These are phyloP conservation scores for Allium cepa DNA, from an alignment of 106 monocot genomes.

Conservation along the genomic window DNA sequence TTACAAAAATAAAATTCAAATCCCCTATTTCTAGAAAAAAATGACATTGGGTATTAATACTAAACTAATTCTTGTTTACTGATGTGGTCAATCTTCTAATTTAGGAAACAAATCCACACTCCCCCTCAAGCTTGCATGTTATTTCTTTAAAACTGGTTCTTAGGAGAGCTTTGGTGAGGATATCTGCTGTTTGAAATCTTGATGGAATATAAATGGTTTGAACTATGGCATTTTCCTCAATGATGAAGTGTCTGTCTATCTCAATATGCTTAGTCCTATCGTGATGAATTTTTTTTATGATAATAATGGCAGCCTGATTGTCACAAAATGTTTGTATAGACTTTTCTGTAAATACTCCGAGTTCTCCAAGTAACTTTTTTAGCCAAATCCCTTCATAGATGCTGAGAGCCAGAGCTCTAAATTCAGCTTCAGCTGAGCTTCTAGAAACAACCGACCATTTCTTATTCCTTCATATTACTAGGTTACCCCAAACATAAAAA, in stretches of 20 bases:
- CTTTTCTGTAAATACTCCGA: neutral
- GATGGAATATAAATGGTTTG: too few species aligned
- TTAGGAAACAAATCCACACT: too few species aligned
- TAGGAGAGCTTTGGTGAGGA: too few species aligned
- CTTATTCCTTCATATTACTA: neutral
- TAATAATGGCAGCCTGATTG: neutral
- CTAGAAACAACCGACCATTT: neutral
- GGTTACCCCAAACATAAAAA: neutral
- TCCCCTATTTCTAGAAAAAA: too few species aligned
- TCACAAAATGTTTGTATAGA: too few species aligned
- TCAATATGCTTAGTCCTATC: conserved; percentile 7
- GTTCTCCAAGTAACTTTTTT: neutral
- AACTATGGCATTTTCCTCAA: neutral
- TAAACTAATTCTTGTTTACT: too few species aligned
- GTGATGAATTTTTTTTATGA: conserved; percentile 3
- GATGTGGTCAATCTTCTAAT: too few species aligned
- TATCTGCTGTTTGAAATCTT: too few species aligned
- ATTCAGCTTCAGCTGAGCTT: neutral
- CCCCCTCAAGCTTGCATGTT: too few species aligned
- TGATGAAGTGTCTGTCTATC: conserved; percentile 9
- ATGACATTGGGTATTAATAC: too few species aligned
- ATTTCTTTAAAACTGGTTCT: too few species aligned
- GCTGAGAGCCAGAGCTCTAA: neutral
- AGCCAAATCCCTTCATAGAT: conserved; percentile 1
- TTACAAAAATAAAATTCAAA: too few species aligned